These are phyloP conservation scores for Oryza meridionalis DNA, from an alignment of 176 grass and related monocot genomes.

Conservation along the genomic window DNA sequence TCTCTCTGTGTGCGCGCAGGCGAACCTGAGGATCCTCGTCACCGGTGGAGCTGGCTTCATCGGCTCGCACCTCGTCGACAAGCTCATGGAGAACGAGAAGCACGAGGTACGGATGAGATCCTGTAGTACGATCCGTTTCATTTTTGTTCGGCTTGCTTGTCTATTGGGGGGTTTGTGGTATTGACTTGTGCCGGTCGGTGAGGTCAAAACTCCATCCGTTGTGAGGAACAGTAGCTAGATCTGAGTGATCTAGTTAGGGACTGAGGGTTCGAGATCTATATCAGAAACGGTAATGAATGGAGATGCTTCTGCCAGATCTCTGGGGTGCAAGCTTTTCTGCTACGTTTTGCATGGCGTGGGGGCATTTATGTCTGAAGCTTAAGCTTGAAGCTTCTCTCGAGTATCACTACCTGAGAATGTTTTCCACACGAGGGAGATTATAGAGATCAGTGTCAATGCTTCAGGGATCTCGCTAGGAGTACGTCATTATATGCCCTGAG, in stretches of 20 bases:
- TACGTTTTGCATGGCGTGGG: constrained; percentile 27
- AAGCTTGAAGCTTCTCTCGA: constrained; percentile 21
- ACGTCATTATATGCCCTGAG: neutral
- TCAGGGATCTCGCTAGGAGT: neutral
- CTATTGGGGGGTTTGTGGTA: neutral
- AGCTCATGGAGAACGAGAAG: constrained; percentile 99
- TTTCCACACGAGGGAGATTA: neutral
- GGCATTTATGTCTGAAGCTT: constrained; percentile 21
- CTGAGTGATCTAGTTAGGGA: neutral
- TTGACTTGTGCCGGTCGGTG: neutral
- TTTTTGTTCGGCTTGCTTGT: constrained; percentile 17
- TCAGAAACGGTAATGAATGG: constrained; percentile 27
- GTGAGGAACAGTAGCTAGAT: constrained; percentile 24
- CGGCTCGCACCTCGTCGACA: constrained; percentile 98
- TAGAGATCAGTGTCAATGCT: constrained; percentile 10
- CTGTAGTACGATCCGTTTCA: constrained; percentile 14
- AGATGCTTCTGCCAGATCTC: constrained; percentile 44
- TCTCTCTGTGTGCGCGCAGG: constrained; percentile 37
- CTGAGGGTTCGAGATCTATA: constrained; percentile 28
- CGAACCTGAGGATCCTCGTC: constrained; percentile 94
- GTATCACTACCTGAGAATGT: neutral
- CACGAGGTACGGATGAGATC: constrained; percentile 72
- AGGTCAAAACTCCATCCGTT: constrained; percentile 30
- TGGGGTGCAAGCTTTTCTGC: constrained; percentile 20
- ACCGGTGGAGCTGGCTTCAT: constrained; percentile 98